These are phyloP conservation scores for Nigrograna mackinnonii DNA, from an alignment of 2,329 filamentous ascomycete genomes.

Conservation along the genomic window DNA sequence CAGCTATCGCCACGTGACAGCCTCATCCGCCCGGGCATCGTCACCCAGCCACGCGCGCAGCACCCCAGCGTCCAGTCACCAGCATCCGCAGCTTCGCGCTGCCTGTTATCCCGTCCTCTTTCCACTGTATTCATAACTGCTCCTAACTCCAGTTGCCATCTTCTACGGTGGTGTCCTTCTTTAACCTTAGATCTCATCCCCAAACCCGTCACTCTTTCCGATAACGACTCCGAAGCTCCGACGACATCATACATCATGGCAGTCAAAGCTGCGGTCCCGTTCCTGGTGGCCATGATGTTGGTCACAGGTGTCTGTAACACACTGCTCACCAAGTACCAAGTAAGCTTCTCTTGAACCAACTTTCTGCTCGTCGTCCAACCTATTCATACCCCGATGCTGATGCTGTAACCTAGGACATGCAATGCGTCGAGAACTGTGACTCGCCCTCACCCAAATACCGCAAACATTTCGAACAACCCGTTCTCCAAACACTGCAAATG, in stretches of 20 bases:
- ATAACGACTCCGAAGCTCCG: conserved; percentile 15
- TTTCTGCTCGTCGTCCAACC: too few species aligned
- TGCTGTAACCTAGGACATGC: too few species aligned
- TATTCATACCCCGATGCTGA: too few species aligned
- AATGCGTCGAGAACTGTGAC: conserved; percentile 92
- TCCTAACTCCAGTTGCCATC: neutral
- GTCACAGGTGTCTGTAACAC: conserved; percentile 97
- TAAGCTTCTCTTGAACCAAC: too few species aligned
- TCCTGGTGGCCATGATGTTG: conserved; percentile 95
- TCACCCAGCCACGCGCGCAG: conserved; percentile 31
- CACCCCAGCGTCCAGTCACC: conserved; percentile 18
- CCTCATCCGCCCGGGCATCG: conserved; percentile 10
- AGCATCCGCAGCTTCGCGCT: conserved; percentile 16
- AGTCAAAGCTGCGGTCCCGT: conserved; percentile 71
- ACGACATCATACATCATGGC: conserved; percentile 60
- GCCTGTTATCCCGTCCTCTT: conserved; percentile 4
- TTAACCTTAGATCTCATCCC: conserved; percentile 9
- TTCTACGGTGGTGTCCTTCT: conserved; percentile 7
- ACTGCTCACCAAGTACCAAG: conserved; percentile 94
- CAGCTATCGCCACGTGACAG: conserved; percentile 9
- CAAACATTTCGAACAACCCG: conserved; percentile 86
- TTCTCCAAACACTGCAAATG: conserved; percentile 96
- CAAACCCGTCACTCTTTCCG: conserved; percentile 4
- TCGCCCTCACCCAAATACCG: conserved; percentile 67
- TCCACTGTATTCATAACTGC: neutral